Evolutionary conservation across 441 rosid species (phyloP).

Genomic region (Brassica hybrid): DNA sequence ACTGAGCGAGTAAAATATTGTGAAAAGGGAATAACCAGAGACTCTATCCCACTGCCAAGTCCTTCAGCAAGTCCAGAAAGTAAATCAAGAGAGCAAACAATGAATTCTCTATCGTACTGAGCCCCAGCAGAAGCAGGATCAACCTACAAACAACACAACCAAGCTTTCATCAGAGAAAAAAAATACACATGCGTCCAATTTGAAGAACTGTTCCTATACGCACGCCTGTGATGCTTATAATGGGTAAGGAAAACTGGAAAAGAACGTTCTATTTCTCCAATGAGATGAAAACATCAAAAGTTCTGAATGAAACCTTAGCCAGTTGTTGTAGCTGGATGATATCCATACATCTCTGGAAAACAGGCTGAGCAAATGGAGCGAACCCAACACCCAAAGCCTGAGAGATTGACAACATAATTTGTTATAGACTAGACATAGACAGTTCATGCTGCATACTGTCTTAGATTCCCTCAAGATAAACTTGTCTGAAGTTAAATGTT

Average conservation of each 20-base stretch:
- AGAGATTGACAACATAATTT: slow-evolving; percentile 41
- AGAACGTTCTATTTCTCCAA: neutral
- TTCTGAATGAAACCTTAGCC: slow-evolving; percentile 48
- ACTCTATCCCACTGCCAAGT: slow-evolving; percentile 90
- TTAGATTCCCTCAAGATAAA: slow-evolving; percentile 9
- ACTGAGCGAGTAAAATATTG: no score
- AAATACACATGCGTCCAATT: neutral
- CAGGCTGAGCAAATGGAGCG: slow-evolving; percentile 93
- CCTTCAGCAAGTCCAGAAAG: slow-evolving; percentile 98
- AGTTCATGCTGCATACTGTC: slow-evolving; percentile 17
- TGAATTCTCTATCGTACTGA: slow-evolving; percentile 88
- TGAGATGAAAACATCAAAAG: slow-evolving; percentile 9
- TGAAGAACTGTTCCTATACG: slow-evolving; percentile 10
- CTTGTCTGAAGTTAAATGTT: neutral
- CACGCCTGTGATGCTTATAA: slow-evolving; percentile 24
- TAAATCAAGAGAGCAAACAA: slow-evolving; percentile 93
- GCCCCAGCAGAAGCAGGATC: slow-evolving; percentile 80
- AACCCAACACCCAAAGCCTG: slow-evolving; percentile 95
- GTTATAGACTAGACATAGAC: slow-evolving; percentile 15
- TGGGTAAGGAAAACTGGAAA: slow-evolving; percentile 19
- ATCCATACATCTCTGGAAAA: slow-evolving; percentile 87
- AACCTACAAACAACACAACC: slow-evolving; percentile 55
- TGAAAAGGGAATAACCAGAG: no score
- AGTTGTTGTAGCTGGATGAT: slow-evolving; percentile 80
- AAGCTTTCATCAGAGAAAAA: slow-evolving; percentile 16